phyloP scores from a whole-genome alignment of 768 basidiomycete genomes.

The Cantharellus cinnabarinus region DNA sequence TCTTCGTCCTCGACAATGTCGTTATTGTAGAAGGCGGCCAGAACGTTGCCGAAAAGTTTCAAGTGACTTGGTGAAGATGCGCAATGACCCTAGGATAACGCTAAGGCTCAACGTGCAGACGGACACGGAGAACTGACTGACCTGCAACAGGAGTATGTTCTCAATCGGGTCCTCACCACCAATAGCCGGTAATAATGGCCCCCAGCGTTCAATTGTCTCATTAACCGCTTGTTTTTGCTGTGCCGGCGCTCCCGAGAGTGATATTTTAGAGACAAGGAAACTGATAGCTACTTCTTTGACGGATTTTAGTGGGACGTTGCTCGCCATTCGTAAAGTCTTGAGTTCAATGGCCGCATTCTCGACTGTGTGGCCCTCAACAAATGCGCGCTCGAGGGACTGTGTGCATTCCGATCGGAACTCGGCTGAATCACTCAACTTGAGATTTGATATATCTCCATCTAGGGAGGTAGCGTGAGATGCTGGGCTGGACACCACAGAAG shows the following conservation, averaged over 20 bases:
- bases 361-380: conserved; percentile 75
- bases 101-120: background rate
- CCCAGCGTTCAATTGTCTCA: conserved; percentile 56
- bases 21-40: conserved; percentile 73
- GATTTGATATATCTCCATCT: background rate
- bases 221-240: conserved; percentile 48
- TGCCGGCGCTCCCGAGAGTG: conserved; percentile 32
- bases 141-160: conserved; percentile 62
- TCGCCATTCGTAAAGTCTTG: conserved; percentile 91
- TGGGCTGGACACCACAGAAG: background rate
- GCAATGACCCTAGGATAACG: conserved; percentile 11
- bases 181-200: conserved; percentile 55
- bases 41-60: conserved; percentile 63
- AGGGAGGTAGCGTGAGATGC: background rate
- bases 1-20: conserved; percentile 84
- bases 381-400: conserved; percentile 82
- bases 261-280: conserved; percentile 58
- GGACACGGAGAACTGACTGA: conserved; percentile 15
- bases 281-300: conserved; percentile 78
- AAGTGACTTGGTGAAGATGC: conserved; percentile 29
- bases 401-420: conserved; percentile 62
- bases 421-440: conserved; percentile 20
- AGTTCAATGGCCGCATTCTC: conserved; percentile 89
- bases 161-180: conserved; percentile 70
- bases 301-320: conserved; percentile 70